Conservation (phyloP, 2,329 filamentous ascomycete genomes). For the Curvularia sp. region DNA sequence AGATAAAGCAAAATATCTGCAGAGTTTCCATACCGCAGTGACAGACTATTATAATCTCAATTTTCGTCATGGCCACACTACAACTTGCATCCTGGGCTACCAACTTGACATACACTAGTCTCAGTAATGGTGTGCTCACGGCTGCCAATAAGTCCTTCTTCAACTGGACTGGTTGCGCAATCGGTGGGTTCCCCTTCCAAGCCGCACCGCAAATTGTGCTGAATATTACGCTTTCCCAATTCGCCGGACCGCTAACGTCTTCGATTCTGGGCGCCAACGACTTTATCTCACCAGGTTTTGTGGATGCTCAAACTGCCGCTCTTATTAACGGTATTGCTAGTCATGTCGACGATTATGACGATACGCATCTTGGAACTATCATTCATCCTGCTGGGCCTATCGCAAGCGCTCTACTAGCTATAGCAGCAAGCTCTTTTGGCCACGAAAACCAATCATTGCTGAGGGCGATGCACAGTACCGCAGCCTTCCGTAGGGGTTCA, state of each 20-base stretch:
- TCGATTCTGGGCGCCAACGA: not conserved
- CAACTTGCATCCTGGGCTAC: not conserved
- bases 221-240: not conserved
- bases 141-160: constrained; percentile 3
- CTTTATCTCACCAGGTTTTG: not conserved
- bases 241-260: not conserved
- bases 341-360: not conserved
- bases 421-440: not conserved
- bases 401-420: not conserved
- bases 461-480: too few relatives aligned
- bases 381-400: not conserved
- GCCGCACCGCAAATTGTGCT: constrained; percentile 1
- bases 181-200: not conserved
- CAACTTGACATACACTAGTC: not conserved
- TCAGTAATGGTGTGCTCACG: not conserved
- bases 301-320: not conserved
- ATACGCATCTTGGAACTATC: not conserved
- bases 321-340: not conserved
- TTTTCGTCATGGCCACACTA: not conserved
- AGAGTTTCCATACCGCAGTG: not conserved
- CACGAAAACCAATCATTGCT: too few relatives aligned
- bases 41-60: not conserved
- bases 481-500: too few relatives aligned
- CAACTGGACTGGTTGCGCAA: constrained; percentile 2
- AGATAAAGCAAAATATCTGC: not conserved